Evolutionary conservation across 208 protist genomes (phyloP).

Genomic region (Kentomonas sorsogonicus): DNA sequence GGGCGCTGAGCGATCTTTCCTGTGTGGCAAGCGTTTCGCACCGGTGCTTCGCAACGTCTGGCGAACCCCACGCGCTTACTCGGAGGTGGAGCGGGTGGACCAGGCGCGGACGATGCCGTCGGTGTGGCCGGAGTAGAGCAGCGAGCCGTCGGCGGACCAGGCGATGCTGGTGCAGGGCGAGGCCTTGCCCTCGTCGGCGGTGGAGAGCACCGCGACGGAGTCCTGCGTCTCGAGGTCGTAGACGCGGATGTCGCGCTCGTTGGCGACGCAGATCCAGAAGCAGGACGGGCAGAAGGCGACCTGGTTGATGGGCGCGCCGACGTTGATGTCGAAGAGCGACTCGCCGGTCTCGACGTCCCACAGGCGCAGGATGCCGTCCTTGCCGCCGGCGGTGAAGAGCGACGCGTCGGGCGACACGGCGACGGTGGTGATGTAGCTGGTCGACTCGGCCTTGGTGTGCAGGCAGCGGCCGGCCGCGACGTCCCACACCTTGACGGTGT

Average conservation of each 20-base stretch:
- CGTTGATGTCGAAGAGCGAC: slow-evolving; percentile 95
- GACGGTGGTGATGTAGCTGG: slow-evolving; percentile 97
- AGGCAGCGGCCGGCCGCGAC: slow-evolving; percentile 90
- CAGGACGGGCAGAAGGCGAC: slow-evolving; percentile 98
- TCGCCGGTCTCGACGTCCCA: slow-evolving; percentile 98
- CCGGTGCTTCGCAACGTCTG: no score
- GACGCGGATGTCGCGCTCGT: slow-evolving; percentile 89
- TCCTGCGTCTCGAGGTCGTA: slow-evolving; percentile 98
- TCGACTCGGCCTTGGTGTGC: slow-evolving; percentile 95
- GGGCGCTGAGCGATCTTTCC: no score
- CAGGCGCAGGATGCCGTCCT: slow-evolving; percentile 96
- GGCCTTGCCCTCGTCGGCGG: slow-evolving; percentile 61
- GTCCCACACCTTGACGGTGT: slow-evolving; percentile 98
- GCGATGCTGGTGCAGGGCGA: slow-evolving; percentile 93
- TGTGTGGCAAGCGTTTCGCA: no score
- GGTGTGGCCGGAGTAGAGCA: slow-evolving; percentile 98
- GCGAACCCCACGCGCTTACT: no score
- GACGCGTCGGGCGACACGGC: slow-evolving; percentile 99
- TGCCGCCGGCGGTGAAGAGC: slow-evolving; percentile 98
- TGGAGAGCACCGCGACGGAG: slow-evolving; percentile 91
- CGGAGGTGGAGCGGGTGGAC: slow-evolving; percentile 46
- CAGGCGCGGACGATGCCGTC: slow-evolving; percentile 98
- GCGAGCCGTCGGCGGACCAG: slow-evolving; percentile 97
- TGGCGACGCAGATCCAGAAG: slow-evolving; percentile 99
- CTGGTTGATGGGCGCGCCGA: slow-evolving; percentile 86